Base-by-base conservation (phyloP, 306 rosid species). In the Vicia faba region DNA sequence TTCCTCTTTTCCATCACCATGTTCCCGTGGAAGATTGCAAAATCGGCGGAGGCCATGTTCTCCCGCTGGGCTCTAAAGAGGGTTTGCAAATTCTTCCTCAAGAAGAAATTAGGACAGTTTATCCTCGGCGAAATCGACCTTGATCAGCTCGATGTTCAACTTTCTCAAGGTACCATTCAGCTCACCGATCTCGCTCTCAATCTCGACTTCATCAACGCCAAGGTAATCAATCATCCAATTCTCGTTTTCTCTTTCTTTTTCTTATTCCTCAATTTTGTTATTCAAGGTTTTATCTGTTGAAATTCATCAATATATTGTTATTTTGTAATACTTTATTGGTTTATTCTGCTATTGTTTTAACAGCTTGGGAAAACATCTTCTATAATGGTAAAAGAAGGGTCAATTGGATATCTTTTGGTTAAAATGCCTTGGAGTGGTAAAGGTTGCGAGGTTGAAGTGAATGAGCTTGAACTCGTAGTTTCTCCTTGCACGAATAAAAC, bases 41-140 rank as follows among this genome's bases (percentile, higher is more conserved):
- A 90, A 82, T 89, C 98, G 74, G 97, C 97, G 59, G 98, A 93
- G 87, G 95, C 86, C 55, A 64, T 87, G 90, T 89, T 93, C 88
- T 84, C 97, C 49, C 84, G 91, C 56, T 89, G 91, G 91, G 97
- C 98, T 39, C 71, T 87, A 14, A 93, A 79, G 84, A 84, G 91
- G 81, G 77, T 93, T 18, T 93, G 87, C 75, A 84, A 89, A 73
- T 93, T 93, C 82, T 71, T 93, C 64, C 76, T 93, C 58, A 93
- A 93, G 86, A 93, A 93, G 91, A 93, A 93, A 79, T 70, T 93
- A 68, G 97, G 98, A 5, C 95, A 86, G 78, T 83, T 89, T 71
- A 80, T 93, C 18, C 75, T 88, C 66, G 98, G 96, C 16, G 98
- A 93, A 5, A 85, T 93, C 57, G 97, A 93, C 79, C 83, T 88